Conservation (phyloP, 768 basidiomycete species). For the Arthromyces matolae region DNA sequence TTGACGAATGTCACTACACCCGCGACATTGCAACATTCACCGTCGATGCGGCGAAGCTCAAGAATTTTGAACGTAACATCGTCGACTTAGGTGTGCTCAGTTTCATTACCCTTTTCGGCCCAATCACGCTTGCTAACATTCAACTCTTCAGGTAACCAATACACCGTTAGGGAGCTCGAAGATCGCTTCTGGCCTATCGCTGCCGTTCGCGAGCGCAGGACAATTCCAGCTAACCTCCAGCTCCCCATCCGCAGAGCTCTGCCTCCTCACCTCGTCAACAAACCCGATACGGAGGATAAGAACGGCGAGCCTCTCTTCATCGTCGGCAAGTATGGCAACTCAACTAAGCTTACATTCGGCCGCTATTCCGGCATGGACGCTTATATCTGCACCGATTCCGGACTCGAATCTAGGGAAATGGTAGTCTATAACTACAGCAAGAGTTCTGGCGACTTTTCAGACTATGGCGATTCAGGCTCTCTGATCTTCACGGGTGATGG, state of each 20-base stretch:
- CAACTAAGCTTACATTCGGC: slow-evolving; percentile 35
- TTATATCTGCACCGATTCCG: slow-evolving; percentile 23
- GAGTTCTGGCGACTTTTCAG: slow-evolving; percentile 29
- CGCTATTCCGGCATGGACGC: slow-evolving; percentile 31
- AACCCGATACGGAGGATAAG: slow-evolving; percentile 27
- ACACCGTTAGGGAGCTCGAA: slow-evolving; percentile 5
- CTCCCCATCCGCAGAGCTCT: slow-evolving; percentile 27
- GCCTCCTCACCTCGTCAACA: slow-evolving; percentile 22
- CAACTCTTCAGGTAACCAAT: slow-evolving; percentile 20
- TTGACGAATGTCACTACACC: slow-evolving; percentile 20
- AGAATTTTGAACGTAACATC: slow-evolving; percentile 28
- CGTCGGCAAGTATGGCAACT: slow-evolving; percentile 33
- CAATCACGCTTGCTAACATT: slow-evolving; percentile 7
- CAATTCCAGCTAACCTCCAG: slow-evolving; percentile 23
- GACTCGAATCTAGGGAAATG: slow-evolving; percentile 27
- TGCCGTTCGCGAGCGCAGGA: no score
- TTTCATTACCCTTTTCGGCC: slow-evolving; percentile 17
- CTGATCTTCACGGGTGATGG: slow-evolving; percentile 33
- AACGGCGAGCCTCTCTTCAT: slow-evolving; percentile 27
- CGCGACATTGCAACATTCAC: slow-evolving; percentile 24
- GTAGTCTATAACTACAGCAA: slow-evolving; percentile 32
- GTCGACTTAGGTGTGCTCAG: slow-evolving; percentile 28
- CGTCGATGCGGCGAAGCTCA: slow-evolving; percentile 22
- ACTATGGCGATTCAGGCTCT: slow-evolving; percentile 38
- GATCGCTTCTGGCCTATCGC: slow-evolving; percentile 13